phyloP scores from a whole-genome alignment of 345 rosid genomes.

The Rhodamnia argentea region DNA sequence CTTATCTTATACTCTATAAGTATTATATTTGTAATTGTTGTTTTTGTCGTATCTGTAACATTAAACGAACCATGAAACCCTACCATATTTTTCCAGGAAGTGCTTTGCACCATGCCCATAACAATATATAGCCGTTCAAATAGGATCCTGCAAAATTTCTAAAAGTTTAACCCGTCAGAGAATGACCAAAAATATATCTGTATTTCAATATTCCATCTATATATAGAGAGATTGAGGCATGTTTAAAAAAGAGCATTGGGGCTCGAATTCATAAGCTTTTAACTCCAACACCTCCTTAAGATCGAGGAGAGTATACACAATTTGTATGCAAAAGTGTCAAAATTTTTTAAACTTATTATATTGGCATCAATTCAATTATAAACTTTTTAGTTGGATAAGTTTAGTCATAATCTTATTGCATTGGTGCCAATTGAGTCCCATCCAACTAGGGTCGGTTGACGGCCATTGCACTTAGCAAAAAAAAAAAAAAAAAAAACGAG shows the following conservation, averaged over 20 bases:
- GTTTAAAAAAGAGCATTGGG: background rate
- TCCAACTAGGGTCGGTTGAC: accelerated
- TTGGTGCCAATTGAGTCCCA: too few relatives aligned
- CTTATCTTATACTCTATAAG: background rate
- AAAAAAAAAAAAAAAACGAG: too few relatives aligned
- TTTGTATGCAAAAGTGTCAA: too few relatives aligned
- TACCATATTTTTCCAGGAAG: background rate
- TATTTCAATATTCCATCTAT: background rate
- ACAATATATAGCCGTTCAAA: background rate
- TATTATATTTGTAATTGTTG: background rate
- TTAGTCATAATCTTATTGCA: too few relatives aligned
- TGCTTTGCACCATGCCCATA: background rate
- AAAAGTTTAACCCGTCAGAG: background rate
- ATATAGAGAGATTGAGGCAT: too few relatives aligned
- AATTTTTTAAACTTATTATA: too few relatives aligned
- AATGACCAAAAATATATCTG: background rate
- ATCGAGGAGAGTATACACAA: background rate
- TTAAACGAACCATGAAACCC: background rate
- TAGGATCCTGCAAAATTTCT: background rate
- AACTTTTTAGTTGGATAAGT: too few relatives aligned
- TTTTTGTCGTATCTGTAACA: background rate
- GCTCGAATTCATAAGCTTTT: background rate
- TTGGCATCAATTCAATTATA: too few relatives aligned
- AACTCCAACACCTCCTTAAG: background rate
- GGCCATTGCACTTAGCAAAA: too few relatives aligned